Percentiles rank a stretch among this genome's conserved stretches.
Conservation (phyloP, 768 basidiomycete species). For the Megacollybia marginata region DNA sequence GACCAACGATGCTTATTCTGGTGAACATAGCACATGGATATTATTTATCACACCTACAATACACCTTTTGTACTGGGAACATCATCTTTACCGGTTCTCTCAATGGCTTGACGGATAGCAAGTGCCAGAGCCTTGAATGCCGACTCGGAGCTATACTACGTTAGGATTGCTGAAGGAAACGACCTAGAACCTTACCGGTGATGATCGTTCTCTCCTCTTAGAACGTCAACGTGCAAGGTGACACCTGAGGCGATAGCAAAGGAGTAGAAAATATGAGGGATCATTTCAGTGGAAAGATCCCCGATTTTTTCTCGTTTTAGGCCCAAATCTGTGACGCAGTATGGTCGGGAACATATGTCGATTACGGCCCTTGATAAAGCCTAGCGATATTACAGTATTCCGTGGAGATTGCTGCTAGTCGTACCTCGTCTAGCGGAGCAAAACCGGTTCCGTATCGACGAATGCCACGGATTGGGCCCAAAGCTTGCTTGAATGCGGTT, state of each 20-base stretch:
- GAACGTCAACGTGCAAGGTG: constrained; percentile 90
- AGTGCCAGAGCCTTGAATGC: constrained; percentile 97
- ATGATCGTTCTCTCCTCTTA: constrained; percentile 96
- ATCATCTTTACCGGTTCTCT: constrained; percentile 81
- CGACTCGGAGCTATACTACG: constrained; percentile 71
- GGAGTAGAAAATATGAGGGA: constrained; percentile 95
- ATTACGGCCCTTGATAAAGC: constrained; percentile 94
- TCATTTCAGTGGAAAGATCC: constrained; percentile 96
- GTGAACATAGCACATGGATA: constrained; percentile 1
- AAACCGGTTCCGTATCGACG: constrained; percentile 93
- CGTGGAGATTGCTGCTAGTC: constrained; percentile 7
- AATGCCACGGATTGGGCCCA: constrained; percentile 93
- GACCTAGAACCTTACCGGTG: constrained; percentile 62
- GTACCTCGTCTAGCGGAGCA: constrained; percentile 93
- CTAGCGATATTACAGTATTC: constrained; percentile 31
- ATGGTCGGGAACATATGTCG: constrained; percentile 96
- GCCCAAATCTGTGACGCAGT: constrained; percentile 87
- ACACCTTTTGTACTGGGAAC: constrained; percentile 98
- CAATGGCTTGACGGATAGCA: constrained; percentile 92
- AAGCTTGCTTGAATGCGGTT: constrained; percentile 87
- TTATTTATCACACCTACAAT: constrained; percentile 28
- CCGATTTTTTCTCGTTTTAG: constrained; percentile 87
- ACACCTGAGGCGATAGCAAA: constrained; percentile 96
- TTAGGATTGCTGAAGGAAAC: background rate
- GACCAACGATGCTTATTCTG: constrained; percentile 80